Evolutionary conservation across 2,329 filamentous ascomycete species (phyloP).

Genomic region (Trichophyton benhamiae): DNA sequence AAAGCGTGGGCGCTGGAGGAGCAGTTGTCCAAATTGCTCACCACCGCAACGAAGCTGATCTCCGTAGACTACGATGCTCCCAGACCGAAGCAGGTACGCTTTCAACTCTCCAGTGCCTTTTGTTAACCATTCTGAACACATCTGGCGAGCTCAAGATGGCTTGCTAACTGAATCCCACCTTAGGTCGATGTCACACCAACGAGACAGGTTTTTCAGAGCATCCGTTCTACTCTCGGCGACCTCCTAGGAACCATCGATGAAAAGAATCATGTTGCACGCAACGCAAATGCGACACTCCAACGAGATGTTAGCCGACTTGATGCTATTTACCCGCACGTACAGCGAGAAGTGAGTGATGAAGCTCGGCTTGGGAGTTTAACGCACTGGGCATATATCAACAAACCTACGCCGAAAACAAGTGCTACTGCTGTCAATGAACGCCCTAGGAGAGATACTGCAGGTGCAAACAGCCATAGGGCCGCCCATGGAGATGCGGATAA

Average conservation of each 20-base stretch:
- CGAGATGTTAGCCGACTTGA: slow-evolving; percentile 76
- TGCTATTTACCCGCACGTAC: slow-evolving; percentile 73
- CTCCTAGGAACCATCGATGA: slow-evolving; percentile 88
- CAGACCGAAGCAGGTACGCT: slow-evolving; percentile 4
- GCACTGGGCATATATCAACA: slow-evolving; percentile 91
- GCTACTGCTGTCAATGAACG: slow-evolving; percentile 54
- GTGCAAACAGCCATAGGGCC: slow-evolving; percentile 54
- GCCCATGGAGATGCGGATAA: slow-evolving; percentile 53
- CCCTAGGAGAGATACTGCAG: slow-evolving; percentile 64
- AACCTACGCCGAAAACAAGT: slow-evolving; percentile 46
- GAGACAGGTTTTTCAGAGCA: slow-evolving; percentile 58
- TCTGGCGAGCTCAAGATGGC: background rate
- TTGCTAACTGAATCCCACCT: background rate
- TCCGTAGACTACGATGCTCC: slow-evolving; percentile 3
- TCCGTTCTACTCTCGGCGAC: slow-evolving; percentile 65
- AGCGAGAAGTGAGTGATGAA: slow-evolving; percentile 84
- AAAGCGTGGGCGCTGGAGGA: slow-evolving; percentile 86
- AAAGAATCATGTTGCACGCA: slow-evolving; percentile 92
- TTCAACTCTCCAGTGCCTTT: background rate
- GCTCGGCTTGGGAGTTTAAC: slow-evolving; percentile 80
- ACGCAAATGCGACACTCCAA: slow-evolving; percentile 77
- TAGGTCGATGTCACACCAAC: slow-evolving; percentile 15
- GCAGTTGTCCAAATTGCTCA: slow-evolving; percentile 62
- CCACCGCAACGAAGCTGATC: slow-evolving; percentile 26
- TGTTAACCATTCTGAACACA: background rate